Evolutionary conservation across 352 stramenopile species (phyloP), one percentile per base, ranked within the genome.

Genomic region (Aphanomyces invadans): DNA sequence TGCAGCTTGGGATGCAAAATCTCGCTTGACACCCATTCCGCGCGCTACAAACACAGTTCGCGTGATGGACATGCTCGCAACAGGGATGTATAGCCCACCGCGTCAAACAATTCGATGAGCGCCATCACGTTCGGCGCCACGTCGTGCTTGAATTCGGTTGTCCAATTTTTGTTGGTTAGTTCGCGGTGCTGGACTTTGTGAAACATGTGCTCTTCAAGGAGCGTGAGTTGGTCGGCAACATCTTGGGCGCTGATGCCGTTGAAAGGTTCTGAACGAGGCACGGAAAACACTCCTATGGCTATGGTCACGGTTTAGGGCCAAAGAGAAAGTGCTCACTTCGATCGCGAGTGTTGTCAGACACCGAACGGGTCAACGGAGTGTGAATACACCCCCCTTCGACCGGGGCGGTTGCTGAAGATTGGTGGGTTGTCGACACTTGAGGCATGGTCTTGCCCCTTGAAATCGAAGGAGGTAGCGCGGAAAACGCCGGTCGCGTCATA

Each of bases 111-210:
- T 62, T 95, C 86, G 38, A 93, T 93, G 29, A 95, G 62, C 26
- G 80, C 79, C 74, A 95, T 88, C 28, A 93, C 83, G 44, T 91
- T 76, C 0, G 84, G 86, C 4, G 86, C 84, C 0, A 93, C 83
- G 7, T 81, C 83, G 61, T 90, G 74, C 69, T 95, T 95, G 31
- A 71, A 84, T 53, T 89, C 84, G 12, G 80, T 76, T 2, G 86
- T 95, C 86, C 86, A 95, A 3, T 83, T 81, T 59, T 95, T 95
- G 73, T 93, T 92, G 0, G 86, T 95, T 26, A 95, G 69, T 53
- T 95, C 86, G 11, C 86, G 83, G 1, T 75, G 73, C 44, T 82
- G 82, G 57, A 95, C 74, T 15, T 81, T 79, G 0, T 76, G 71
- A 61, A 90, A 95, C 33, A 81, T 87, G 28, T 84, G 73, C 36